Evolutionary conservation across 2,329 filamentous ascomycete genomes (phyloP).

Genomic region (Colletotrichum ledebouriae): DNA sequence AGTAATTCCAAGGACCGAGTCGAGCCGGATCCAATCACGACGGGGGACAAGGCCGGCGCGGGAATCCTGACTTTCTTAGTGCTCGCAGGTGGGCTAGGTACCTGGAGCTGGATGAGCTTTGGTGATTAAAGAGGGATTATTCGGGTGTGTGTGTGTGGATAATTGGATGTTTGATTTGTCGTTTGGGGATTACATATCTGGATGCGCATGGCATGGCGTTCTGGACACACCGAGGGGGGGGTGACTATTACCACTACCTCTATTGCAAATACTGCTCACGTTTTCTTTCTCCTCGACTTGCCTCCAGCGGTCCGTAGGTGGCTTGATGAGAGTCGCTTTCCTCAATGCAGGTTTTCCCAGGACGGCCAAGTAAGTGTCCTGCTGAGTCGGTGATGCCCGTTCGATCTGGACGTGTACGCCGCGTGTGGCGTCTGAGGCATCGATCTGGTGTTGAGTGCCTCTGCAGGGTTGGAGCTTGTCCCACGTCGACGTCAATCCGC

Average conservation of each 20-base stretch:
- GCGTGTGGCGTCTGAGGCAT: too few relatives aligned
- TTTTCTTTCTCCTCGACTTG: background rate
- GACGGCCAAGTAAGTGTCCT: too few relatives aligned
- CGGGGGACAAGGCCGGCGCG: slow-evolving; percentile 62
- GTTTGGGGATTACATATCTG: slow-evolving; percentile 34
- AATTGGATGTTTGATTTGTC: slow-evolving; percentile 25
- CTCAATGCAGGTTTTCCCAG: too few relatives aligned
- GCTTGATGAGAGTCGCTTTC: too few relatives aligned
- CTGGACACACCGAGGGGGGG: slow-evolving; percentile 23
- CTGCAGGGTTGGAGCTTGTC: too few relatives aligned
- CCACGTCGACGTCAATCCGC: too few relatives aligned
- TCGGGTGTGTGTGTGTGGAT: background rate
- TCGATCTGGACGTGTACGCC: too few relatives aligned
- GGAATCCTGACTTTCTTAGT: slow-evolving; percentile 62
- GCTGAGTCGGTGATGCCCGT: too few relatives aligned
- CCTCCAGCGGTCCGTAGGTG: too few relatives aligned
- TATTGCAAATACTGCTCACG: background rate
- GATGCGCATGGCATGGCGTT: slow-evolving; percentile 41
- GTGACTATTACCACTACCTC: slow-evolving; percentile 1
- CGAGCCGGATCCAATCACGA: slow-evolving; percentile 54
- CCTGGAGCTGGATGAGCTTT: slow-evolving; percentile 65
- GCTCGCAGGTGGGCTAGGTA: slow-evolving; percentile 55
- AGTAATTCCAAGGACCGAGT: slow-evolving; percentile 49
- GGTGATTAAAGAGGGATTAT: slow-evolving; percentile 13
- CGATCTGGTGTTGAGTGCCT: too few relatives aligned